Base-by-base conservation (phyloP, 2,329 filamentous ascomycete species). In the Ophiostoma himal-ulmi region DNA sequence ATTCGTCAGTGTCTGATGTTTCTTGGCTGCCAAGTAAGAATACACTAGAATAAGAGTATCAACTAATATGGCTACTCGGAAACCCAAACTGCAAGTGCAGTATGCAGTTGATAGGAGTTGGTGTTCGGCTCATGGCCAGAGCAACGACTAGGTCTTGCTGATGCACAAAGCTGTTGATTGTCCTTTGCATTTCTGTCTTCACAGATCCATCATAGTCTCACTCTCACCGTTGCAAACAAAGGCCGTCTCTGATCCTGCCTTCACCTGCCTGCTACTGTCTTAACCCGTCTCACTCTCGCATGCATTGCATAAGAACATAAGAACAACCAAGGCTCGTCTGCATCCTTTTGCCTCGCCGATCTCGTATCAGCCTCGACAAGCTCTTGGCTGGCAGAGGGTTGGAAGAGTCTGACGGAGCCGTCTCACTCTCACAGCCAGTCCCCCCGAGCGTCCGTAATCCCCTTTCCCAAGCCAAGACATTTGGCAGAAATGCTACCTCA, bases 381-480 rank as follows among this genome's bases (percentile, higher is more conserved):
- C 17, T 48, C 44, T 48, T 48, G 44, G 44, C 44, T 48, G 17
- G 44, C 17, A 48, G 41, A 44, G 14, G 41, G 17, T 14, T 17
- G 41, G 41, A 44, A 17, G 17, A 48, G 14, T 6, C 3, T 20
- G 17, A 48, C 44, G 44, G 44, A 48, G 6, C 44, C 44, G 44
- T 48, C 44, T 48, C 44, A 48, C 52, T 57, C n/a, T 11, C 30
- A 30, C 30, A 30, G 30, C 30, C 30, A 8, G 52, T 20, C n/a
- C 52, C 22, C 52, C 14, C 39, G 14, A 3, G 52, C 17, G 3
- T 20, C 8, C n/a, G n/a, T 22, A 57, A 10, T 57, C 52, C 52
- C 52, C 52, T 57, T 57, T 57, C 52, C 52, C 52, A 57, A n/a
- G 52, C 52, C 52, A 57, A 57, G 52, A 57, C 52, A 14, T 14